Conservation (phyloP, 352 stramenopile species). For the Pythium phragmiticola region DNA sequence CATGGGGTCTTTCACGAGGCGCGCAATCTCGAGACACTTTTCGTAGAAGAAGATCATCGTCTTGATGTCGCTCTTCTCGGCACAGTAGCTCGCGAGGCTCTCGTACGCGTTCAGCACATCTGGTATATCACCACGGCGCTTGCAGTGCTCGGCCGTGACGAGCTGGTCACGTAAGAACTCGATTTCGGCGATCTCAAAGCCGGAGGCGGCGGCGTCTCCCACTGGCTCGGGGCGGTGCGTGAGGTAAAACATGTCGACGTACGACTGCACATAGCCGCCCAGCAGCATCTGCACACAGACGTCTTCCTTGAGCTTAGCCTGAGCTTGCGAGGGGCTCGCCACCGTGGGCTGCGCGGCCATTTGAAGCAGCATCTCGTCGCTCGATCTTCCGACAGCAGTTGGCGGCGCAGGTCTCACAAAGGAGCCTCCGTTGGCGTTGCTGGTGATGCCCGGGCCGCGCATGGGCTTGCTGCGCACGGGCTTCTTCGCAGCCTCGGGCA, state of each 20-base stretch:
- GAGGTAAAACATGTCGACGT: constrained; percentile 95
- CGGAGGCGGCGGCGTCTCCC: constrained; percentile 3
- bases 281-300: constrained; percentile 87
- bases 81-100: constrained; percentile 68
- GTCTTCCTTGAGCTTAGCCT: constrained; percentile 71
- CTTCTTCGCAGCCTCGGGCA: constrained; percentile 43
- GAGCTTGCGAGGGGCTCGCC: constrained; percentile 31
- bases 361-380: constrained; percentile 18
- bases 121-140: constrained; percentile 83
- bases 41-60: constrained; percentile 94
- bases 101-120: constrained; percentile 87
- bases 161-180: constrained; percentile 89
- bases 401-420: neutral
- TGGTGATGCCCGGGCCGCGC: constrained; percentile 35
- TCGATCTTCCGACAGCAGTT: constrained; percentile 7
- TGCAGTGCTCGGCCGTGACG: constrained; percentile 83
- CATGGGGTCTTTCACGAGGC: constrained; percentile 81
- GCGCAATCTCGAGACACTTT: constrained; percentile 90
- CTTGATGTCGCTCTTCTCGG: constrained; percentile 76
- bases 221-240: constrained; percentile 55
- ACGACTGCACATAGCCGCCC: constrained; percentile 91
- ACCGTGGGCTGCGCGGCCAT: constrained; percentile 5
- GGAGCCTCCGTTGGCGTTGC: constrained; percentile 1
- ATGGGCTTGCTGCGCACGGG: constrained; percentile 63
- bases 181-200: constrained; percentile 59